Base-by-base conservation (phyloP, 202 grass and related monocot species). In the Carex arenaria region DNA sequence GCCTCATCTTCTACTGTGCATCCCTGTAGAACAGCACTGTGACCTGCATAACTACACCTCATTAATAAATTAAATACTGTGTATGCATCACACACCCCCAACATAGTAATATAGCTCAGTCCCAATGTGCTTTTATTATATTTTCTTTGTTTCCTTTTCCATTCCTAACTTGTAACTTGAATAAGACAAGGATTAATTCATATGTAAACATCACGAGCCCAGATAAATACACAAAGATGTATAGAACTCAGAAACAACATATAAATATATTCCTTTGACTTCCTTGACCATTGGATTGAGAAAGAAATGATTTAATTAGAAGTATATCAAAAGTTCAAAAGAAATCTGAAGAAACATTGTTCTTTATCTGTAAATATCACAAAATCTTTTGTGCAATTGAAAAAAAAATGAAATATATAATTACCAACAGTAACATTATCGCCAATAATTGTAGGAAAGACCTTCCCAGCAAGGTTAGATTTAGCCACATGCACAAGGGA, bases 1-100 rank as follows among this genome's bases (percentile, higher is more conserved):
- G 96, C 84, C 84, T 98, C 96, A 86, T 98, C 91, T 88, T 94
- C 93, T 78, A 95, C 73, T 61, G 93, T 95, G 83, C 96, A 98
- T 90, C 96, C 93, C 86, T 98, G 93, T 82, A 98, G 87, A 64
- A 98, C 91, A 84, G 91, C 96, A 84, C 91, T 93, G 82, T 98
- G 95, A 87, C 95, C 95, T 98, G 72, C 20, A 36, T 45, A 87
- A 80, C 56, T 67, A 47, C 17, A 69, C 57, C 83, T 82, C 20
- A 67, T 81, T 40, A 81, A 51, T 63, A 80, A 22, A 49, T 13
- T 78, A 59, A 22, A 60, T 9, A 38, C 38, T 9, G 31, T 31
- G 22, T 74, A 3, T 51, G 13, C 31, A 78, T 5, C 8, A 19
- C 59, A 38, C 23, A 56, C 51, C 54, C 54, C 26, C 17, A 49